A percentile compares a stretch with the other conserved stretches of the same genome.
phyloP scores from a whole-genome alignment of 2,329 filamentous ascomycete species.

The Epichloe hybrida region DNA sequence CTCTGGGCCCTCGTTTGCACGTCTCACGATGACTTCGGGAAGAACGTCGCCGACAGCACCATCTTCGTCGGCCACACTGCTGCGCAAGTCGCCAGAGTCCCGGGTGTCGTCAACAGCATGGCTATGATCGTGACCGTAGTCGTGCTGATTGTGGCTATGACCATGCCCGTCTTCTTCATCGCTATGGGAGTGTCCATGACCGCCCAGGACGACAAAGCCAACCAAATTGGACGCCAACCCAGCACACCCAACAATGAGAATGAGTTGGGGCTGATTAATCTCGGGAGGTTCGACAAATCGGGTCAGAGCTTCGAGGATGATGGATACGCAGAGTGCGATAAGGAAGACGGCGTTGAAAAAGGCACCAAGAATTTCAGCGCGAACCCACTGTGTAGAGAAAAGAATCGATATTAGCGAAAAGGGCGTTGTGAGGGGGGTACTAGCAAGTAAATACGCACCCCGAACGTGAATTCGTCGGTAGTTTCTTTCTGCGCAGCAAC shows the following conservation, averaged over 20 bases:
- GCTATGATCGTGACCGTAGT: slow-evolving; percentile 23
- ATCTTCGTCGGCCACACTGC: slow-evolving; percentile 38
- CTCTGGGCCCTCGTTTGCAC: slow-evolving; percentile 25
- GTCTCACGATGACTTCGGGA: slow-evolving; percentile 46
- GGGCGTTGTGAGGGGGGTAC: not conserved
- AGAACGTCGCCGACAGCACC: slow-evolving; percentile 48
- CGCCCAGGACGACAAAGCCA: slow-evolving; percentile 82
- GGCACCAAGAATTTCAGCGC: slow-evolving; percentile 89
- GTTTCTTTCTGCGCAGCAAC: slow-evolving; percentile 72
- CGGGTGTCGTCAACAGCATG: slow-evolving; percentile 40
- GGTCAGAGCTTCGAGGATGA: slow-evolving; percentile 88
- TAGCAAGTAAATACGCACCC: slow-evolving; percentile 40
- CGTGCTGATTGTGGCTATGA: slow-evolving; percentile 30
- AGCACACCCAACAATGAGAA: slow-evolving; percentile 77
- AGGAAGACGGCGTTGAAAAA: slow-evolving; percentile 97
- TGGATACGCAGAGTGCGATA: slow-evolving; percentile 89
- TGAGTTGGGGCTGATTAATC: slow-evolving; percentile 71
- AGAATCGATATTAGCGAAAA: slow-evolving; percentile 10
- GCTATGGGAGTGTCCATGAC: slow-evolving; percentile 76
- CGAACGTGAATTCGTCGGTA: slow-evolving; percentile 90
- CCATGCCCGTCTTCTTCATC: slow-evolving; percentile 40
- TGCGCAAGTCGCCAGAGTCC: slow-evolving; percentile 23
- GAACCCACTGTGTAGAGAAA: slow-evolving; percentile 57
- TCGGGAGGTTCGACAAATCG: slow-evolving; percentile 84
- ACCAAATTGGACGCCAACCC: slow-evolving; percentile 81